Percentiles rank a stretch among this genome's conserved stretches.
Conservation (phyloP, 2,329 filamentous ascomycete genomes). For the Hypoxylon sp. region DNA sequence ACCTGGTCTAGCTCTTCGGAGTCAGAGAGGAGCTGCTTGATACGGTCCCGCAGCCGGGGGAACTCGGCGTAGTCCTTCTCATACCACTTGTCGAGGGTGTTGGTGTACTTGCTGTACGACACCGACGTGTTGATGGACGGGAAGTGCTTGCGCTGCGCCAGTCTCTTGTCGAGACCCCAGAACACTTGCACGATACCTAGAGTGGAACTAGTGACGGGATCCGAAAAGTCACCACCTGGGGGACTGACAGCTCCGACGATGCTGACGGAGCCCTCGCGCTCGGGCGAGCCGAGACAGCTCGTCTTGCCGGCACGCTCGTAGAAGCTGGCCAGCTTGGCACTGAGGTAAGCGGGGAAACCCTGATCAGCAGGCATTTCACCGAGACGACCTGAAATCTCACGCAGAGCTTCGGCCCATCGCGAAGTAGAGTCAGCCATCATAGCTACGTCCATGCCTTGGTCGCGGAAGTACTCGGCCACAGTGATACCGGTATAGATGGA, state of each 20-base stretch:
- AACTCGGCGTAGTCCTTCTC: conserved; percentile 94
- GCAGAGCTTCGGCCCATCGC: conserved; percentile 96
- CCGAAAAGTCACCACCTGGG: conserved; percentile 98
- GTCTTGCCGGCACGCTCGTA: conserved; percentile 97
- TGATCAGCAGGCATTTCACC: conserved; percentile 99
- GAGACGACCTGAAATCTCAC: conserved; percentile 97
- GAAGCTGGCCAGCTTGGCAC: conserved; percentile 97
- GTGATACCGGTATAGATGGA: conserved; percentile 98
- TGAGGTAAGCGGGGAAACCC: conserved; percentile 97
- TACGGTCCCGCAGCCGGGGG: conserved; percentile 87
- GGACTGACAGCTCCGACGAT: conserved; percentile 98
- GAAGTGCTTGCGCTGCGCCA: conserved; percentile 98
- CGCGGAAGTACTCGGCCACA: conserved; percentile 94
- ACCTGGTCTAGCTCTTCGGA: conserved; percentile 98
- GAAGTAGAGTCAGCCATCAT: conserved; percentile 99
- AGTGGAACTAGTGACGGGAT: conserved; percentile 93
- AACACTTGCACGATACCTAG: conserved; percentile 98
- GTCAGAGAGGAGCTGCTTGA: conserved; percentile 91
- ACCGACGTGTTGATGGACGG: conserved; percentile 95
- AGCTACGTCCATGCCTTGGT: conserved; percentile 95
- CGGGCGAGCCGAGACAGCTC: conserved; percentile 84
- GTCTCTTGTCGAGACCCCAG: conserved; percentile 99
- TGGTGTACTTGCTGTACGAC: conserved; percentile 97
- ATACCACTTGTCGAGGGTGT: conserved; percentile 89
- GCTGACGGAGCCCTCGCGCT: conserved; percentile 90